These are phyloP conservation scores for Blastomyces parvus DNA, from an alignment of 2,329 filamentous ascomycete species.

Conservation along the genomic window DNA sequence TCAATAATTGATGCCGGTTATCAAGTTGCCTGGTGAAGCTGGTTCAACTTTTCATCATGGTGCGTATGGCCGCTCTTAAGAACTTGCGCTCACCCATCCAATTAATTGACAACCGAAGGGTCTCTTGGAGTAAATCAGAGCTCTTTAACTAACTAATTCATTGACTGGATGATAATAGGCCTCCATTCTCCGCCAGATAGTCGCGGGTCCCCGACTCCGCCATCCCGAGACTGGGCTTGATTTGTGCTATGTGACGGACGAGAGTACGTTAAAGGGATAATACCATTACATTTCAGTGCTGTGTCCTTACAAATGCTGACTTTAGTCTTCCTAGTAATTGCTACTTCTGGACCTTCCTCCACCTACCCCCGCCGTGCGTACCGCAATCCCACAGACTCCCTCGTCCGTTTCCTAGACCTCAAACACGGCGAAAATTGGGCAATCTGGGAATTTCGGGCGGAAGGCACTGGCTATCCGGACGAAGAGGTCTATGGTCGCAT, in stretches of 20 bases:
- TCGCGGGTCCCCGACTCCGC: constrained; percentile 72
- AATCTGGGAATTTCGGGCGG: constrained; percentile 96
- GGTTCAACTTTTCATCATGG: background rate
- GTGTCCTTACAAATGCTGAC: background rate
- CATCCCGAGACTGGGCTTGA: constrained; percentile 85
- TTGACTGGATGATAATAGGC: constrained; percentile 37
- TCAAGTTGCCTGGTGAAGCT: background rate
- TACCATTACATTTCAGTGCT: constrained; percentile 24
- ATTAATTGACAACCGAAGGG: background rate
- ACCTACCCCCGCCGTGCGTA: constrained; percentile 88
- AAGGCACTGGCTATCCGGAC: constrained; percentile 93
- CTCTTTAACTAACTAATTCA: background rate
- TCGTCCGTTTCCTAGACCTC: constrained; percentile 78
- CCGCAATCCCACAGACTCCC: constrained; percentile 78
- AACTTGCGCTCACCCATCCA: background rate
- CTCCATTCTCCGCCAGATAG: constrained; percentile 77
- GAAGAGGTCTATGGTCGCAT: constrained; percentile 76
- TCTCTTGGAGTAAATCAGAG: background rate
- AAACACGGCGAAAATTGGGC: constrained; percentile 80
- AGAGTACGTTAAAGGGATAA: constrained; percentile 37
- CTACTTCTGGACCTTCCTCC: constrained; percentile 77
- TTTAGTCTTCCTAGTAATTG: constrained; percentile 39
- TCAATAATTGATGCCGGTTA: background rate
- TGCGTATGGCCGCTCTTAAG: background rate
- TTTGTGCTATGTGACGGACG: constrained; percentile 87